Conservation (phyloP, 371 early-diverging fungal genomes). For the Scutellospora calospora region DNA sequence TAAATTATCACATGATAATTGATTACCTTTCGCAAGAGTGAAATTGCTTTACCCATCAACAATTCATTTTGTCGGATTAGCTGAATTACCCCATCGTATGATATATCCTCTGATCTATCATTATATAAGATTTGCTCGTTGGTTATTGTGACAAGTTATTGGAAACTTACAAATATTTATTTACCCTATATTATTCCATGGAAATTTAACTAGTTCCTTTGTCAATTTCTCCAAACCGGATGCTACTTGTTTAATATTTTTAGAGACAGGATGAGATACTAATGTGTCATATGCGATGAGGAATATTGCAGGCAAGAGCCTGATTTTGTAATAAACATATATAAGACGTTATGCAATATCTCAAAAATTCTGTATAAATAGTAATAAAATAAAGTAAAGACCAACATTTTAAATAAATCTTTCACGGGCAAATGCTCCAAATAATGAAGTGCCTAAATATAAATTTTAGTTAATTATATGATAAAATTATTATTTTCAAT, state of each 20-base stretch:
- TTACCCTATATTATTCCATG: conserved; percentile 64
- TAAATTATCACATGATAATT: neutral
- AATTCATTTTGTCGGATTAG: conserved; percentile 17
- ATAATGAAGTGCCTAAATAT: conserved; percentile 68
- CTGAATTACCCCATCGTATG: conserved; percentile 18
- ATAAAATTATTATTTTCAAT: neutral
- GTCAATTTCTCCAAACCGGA: conserved; percentile 58
- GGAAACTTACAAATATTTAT: no score
- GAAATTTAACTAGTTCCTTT: conserved; percentile 54
- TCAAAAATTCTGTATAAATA: neutral
- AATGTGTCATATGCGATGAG: conserved; percentile 81
- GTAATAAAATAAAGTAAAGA: conserved; percentile 10
- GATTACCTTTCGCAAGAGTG: conserved; percentile 36
- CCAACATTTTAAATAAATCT: conserved; percentile 73
- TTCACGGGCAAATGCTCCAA: conserved; percentile 74
- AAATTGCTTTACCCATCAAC: conserved; percentile 39
- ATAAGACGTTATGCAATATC: neutral
- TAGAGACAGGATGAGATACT: conserved; percentile 67
- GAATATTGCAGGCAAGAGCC: conserved; percentile 77
- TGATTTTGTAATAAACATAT: conserved; percentile 42
- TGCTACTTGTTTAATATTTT: conserved; percentile 58
- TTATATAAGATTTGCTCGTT: neutral
- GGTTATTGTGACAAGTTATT: neutral
- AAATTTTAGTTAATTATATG: neutral
- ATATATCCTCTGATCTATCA: neutral